Evolutionary conservation across 1,284 basidiomycete genomes (phyloP).

Genomic region (Trichosporon sp.): DNA sequence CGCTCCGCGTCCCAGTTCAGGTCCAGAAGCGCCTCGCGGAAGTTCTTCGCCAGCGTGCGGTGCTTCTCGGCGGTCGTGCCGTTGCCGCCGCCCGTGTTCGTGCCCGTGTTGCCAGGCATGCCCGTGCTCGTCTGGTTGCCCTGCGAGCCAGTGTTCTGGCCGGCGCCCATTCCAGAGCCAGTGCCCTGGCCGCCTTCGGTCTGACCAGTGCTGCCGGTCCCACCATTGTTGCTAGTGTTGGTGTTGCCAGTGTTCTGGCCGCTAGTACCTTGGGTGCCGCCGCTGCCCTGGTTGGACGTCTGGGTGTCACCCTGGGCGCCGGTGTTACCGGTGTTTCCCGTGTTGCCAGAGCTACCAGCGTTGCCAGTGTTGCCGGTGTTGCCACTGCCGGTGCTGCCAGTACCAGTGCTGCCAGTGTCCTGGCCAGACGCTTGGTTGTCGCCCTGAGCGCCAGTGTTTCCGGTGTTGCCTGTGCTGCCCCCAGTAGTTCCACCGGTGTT

Average conservation of each 20-base stretch:
- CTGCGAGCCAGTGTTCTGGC: not conserved
- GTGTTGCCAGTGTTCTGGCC: not conserved
- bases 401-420: not conserved
- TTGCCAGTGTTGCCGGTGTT: not conserved
- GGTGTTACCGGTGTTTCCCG: not conserved
- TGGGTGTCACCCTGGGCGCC: not conserved
- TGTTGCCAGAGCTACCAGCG: not conserved
- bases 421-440: not conserved
- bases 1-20: constrained; percentile 77
- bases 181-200: not conserved
- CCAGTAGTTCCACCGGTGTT: not conserved
- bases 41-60: constrained; percentile 56
- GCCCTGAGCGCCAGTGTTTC: not conserved
- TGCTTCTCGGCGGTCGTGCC: constrained; percentile 48
- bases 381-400: not conserved
- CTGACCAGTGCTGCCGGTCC: not conserved
- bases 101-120: too few species aligned
- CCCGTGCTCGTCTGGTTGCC: not conserved
- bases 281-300: not conserved
- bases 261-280: not conserved
- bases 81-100: not conserved
- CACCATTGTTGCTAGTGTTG: not conserved
- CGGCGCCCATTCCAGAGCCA: too few species aligned
- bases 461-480: not conserved
- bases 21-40: constrained; percentile 71